A percentile compares a stretch with the other conserved stretches of the same genome.
These are phyloP conservation scores for Diplosphaera chodatii DNA, from an alignment of 139 green algal genomes.

Conservation along the genomic window DNA sequence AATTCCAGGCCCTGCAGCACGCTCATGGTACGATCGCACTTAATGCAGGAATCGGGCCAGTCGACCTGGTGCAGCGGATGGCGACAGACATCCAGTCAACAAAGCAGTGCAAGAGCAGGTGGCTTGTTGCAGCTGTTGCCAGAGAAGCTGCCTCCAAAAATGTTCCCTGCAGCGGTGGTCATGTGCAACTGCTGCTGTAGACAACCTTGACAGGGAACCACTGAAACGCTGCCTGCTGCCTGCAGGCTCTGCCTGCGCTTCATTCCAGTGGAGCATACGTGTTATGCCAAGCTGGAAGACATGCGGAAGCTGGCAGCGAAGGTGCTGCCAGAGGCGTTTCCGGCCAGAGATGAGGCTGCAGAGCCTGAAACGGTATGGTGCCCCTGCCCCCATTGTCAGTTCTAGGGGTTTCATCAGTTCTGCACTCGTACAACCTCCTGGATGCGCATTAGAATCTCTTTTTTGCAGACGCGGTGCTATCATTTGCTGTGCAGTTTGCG, in stretches of 20 bases:
- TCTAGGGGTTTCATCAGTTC: too few relatives aligned
- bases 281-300: constrained; percentile 31
- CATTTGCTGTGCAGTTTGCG: constrained; percentile 36
- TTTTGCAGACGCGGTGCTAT: too few relatives aligned
- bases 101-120: constrained; percentile 20
- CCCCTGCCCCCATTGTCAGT: too few relatives aligned
- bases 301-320: constrained; percentile 23
- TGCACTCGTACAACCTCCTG: too few relatives aligned
- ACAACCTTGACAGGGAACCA: neutral
- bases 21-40: too few relatives aligned
- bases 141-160: too few relatives aligned
- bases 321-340: constrained; percentile 30
- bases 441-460: too few relatives aligned
- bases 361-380: neutral
- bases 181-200: neutral
- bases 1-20: too few relatives aligned
- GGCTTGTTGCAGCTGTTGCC: neutral
- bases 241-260: constrained; percentile 40
- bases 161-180: too few relatives aligned
- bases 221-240: neutral
- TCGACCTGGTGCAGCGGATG: constrained; percentile 13
- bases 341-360: neutral
- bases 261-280: constrained; percentile 34
- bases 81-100: constrained; percentile 10
- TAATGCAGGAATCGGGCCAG: constrained; percentile 13